Evolutionary conservation across 768 basidiomycete species (phyloP).

Genomic region (Suillus subaureus): DNA sequence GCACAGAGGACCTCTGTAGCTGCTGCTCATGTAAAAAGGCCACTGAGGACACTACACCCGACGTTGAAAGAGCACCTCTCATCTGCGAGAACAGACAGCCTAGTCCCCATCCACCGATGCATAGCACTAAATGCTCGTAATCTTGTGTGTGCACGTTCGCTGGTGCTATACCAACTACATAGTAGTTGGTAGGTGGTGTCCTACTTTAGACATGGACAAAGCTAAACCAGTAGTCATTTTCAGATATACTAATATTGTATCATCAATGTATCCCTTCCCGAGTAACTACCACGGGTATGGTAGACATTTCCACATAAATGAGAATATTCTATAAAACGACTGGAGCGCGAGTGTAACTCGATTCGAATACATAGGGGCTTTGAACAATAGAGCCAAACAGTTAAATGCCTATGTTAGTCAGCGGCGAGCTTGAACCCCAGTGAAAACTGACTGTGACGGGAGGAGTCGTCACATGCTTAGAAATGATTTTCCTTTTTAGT

Average conservation of each 20-base stretch:
- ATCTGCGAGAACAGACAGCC: conserved; percentile 25
- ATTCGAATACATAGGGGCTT: no score
- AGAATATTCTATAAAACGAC: no score
- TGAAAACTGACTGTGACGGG: no score
- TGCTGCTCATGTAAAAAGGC: conserved; percentile 19
- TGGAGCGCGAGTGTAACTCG: no score
- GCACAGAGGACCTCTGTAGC: conserved; percentile 27
- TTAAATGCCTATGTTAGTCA: no score
- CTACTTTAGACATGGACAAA: neutral
- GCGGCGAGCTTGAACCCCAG: no score
- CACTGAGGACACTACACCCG: neutral
- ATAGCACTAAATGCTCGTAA: neutral
- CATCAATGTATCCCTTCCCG: neutral
- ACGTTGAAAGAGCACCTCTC: conserved; percentile 23
- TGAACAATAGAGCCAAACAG: no score
- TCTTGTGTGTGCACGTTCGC: neutral
- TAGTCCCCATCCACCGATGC: conserved; percentile 27
- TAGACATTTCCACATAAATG: neutral
- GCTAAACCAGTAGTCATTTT: neutral
- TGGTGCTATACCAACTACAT: neutral
- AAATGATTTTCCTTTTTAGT: no score
- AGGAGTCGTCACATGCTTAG: no score
- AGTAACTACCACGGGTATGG: neutral
- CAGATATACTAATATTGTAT: neutral
- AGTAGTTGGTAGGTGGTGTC: neutral